Evolutionary conservation across 2,329 filamentous ascomycete genomes (phyloP).

Genomic region (Nannizziopsis barbatae): DNA sequence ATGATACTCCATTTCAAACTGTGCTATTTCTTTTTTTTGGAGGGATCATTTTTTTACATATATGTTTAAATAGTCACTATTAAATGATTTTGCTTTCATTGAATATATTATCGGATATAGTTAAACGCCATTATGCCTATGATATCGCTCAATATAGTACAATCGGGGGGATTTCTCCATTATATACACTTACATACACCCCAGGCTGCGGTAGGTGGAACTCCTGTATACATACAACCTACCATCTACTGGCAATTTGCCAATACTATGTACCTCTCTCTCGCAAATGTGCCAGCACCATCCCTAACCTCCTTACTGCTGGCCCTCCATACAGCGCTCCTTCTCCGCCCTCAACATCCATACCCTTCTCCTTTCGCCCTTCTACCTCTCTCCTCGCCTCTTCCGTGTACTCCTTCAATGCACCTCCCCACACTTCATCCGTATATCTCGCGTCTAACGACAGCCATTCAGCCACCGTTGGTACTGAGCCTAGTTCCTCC

Average conservation of each 20-base stretch:
- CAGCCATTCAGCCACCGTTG: conserved; percentile 16
- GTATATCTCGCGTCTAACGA: conserved; percentile 14
- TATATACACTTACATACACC: no score
- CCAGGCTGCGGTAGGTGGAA: no score
- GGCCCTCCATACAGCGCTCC: conserved; percentile 12
- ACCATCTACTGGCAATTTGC: neutral
- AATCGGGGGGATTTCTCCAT: no score
- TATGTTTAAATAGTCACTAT: neutral
- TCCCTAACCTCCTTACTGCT: conserved; percentile 15
- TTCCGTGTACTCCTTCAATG: conserved; percentile 13
- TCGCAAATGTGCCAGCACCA: conserved; percentile 16
- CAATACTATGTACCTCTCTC: neutral
- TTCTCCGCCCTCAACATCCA: neutral
- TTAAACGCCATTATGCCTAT: no score
- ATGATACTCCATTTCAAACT: neutral
- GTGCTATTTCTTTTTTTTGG: neutral
- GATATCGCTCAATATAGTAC: no score
- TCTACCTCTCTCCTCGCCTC: conserved; percentile 16
- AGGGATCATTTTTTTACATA: neutral
- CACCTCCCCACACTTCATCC: conserved; percentile 16
- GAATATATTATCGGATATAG: neutral
- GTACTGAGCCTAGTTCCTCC: conserved; percentile 7
- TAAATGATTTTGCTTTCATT: neutral
- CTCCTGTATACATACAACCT: neutral
- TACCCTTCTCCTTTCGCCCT: conserved; percentile 4